Evolutionary conservation across 306 rosid genomes (phyloP).

Genomic region (Cercis canadensis): DNA sequence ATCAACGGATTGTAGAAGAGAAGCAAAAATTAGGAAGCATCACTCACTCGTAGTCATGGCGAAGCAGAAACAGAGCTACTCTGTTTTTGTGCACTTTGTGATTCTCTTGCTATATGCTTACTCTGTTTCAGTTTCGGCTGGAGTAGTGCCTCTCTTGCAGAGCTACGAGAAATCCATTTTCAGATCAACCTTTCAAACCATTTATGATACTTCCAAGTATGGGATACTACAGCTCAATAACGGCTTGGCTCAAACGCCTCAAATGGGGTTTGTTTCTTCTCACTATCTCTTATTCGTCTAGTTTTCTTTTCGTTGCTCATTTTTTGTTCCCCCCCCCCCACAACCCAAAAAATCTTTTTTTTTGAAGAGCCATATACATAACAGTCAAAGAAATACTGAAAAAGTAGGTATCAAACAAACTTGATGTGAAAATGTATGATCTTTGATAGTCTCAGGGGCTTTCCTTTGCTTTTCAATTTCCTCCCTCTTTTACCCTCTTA

Average conservation of each 20-base stretch:
- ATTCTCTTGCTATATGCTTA: constrained; percentile 41
- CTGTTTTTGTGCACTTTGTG: constrained; percentile 23
- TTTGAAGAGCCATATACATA: not conserved
- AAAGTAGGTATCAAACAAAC: not conserved
- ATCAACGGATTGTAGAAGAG: not conserved
- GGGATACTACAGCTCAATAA: constrained; percentile 72
- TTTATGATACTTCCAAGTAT: constrained; percentile 82
- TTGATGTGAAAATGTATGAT: not conserved
- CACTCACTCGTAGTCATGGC: constrained; percentile 47
- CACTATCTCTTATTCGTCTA: not conserved
- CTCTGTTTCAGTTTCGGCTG: constrained; percentile 47
- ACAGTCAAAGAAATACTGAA: no score
- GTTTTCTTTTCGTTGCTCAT: not conserved
- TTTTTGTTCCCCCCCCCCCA: not conserved
- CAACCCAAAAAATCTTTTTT: no score
- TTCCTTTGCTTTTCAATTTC: not conserved
- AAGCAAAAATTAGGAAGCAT: not conserved
- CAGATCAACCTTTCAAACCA: constrained; percentile 51
- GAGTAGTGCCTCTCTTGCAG: constrained; percentile 53
- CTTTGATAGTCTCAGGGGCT: no score
- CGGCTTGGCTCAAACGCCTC: constrained; percentile 93
- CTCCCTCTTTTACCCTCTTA: no score
- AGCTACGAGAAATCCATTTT: constrained; percentile 54
- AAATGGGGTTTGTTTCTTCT: constrained; percentile 78
- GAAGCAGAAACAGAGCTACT: constrained; percentile 37